Evolutionary conservation across 2,329 filamentous ascomycete genomes (phyloP), one percentile per base, ranked within the genome.

Genomic region (Pseudogymnoascus sp.): DNA sequence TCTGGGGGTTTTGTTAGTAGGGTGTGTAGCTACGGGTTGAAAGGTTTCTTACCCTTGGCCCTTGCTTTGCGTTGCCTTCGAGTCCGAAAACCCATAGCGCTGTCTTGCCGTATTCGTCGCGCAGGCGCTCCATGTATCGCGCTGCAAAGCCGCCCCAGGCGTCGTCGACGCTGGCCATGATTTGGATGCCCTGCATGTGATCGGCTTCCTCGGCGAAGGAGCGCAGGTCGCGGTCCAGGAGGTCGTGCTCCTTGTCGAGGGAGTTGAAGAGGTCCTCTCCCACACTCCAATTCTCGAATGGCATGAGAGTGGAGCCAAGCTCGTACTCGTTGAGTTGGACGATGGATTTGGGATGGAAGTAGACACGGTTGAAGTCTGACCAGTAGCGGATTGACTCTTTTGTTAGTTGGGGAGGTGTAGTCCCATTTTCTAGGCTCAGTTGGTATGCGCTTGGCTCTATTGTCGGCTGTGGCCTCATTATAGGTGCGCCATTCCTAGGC

Each of bases 291-390:
- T 86, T 87, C 73, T 95, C 89, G 70, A 96, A 96, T 0, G 93
- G 91, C 81, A 88, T 88, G 28, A 93, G 79, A 49, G 84, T 82
- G 2, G 91, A 93, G 72, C 90, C 87, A 37, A 96, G 79, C 73
- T 96, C 91, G 71, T 90, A 96, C 71, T 97, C 91, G 72, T 89
- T 89, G 12, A 97, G 80, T 72, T 96, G 93, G 8, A 96, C 82
- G 62, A 96, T 84, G 11, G 92, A 96, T 62, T 85, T 86, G 7
- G 95, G 95, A 73, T 97, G 93, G 73, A 90, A 97, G 76, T 87
- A 99, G n/a, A 95, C 84, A 25, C 91, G 86, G 69, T 91, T 96
- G 76, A 92, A 97, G 75, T 99, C 95, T 34, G 92, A 96, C 93
- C 95, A 99, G 77, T 95, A 97, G 62, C 91, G 85, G n/a, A 97